phyloP scores from a whole-genome alignment of 768 basidiomycete species.

The Suillus luteus region DNA sequence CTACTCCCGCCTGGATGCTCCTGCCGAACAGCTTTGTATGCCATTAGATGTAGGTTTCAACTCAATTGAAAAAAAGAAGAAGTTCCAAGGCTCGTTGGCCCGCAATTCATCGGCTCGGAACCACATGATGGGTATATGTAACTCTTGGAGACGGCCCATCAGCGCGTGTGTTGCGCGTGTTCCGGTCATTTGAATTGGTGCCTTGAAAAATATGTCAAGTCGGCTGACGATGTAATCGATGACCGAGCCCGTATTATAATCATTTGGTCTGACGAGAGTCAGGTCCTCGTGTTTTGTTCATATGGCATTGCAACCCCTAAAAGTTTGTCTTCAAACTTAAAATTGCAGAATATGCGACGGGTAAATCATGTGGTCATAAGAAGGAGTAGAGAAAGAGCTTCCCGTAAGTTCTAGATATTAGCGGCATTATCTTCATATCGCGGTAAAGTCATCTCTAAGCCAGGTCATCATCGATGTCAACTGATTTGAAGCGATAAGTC shows the following conservation, averaged over 20 bases:
- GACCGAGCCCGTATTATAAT: constrained; percentile 6
- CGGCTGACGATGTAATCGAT: neutral
- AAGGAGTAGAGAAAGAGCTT: neutral
- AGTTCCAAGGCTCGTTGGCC: neutral
- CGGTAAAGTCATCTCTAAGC: neutral
- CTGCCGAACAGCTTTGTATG: neutral
- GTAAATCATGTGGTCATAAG: neutral
- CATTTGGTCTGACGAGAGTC: neutral
- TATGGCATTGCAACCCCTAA: neutral
- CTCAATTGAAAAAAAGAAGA: neutral
- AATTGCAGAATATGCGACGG: neutral
- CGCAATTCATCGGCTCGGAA: constrained; percentile 5
- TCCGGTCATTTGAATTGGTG: constrained; percentile 11
- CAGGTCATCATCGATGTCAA: constrained; percentile 4
- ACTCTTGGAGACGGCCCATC: constrained; percentile 5
- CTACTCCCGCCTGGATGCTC: neutral
- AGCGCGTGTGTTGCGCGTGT: constrained; percentile 8
- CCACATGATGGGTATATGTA: constrained; percentile 2
- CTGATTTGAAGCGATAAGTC: constrained; percentile 5
- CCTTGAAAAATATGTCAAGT: constrained; percentile 3
- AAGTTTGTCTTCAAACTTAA: neutral
- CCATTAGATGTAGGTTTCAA: neutral
- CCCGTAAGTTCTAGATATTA: constrained; percentile 4
- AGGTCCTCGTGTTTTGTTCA: neutral
- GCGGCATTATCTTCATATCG: constrained; percentile 5